Conservation (phyloP, 192 early-diverging fungal species). For the Podila epicladia region DNA sequence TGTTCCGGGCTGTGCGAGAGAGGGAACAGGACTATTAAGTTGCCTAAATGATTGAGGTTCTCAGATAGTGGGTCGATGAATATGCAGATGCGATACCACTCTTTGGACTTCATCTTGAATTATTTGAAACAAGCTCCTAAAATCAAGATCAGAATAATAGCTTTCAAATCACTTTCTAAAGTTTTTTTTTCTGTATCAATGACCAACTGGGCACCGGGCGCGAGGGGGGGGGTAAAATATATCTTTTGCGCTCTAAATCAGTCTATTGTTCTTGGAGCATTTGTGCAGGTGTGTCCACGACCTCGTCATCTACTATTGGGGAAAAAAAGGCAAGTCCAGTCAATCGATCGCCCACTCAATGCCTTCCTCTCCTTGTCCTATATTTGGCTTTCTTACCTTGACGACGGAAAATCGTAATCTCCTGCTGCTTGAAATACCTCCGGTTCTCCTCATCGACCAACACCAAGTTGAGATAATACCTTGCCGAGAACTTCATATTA, state of each 20-base stretch:
- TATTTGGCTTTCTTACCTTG: constrained; percentile 8
- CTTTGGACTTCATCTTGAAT: no score
- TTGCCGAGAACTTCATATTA: constrained; percentile 98
- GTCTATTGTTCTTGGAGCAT: constrained; percentile 1
- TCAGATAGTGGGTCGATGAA: constrained; percentile 26
- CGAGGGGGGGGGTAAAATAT: no score
- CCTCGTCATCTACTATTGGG: constrained; percentile 18
- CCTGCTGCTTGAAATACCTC: constrained; percentile 99
- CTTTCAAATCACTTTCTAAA: no score
- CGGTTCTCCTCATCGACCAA: constrained; percentile 99
- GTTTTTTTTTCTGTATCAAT: no score
- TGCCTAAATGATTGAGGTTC: constrained; percentile 38
- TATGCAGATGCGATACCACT: constrained; percentile 23
- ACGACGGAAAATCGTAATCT: constrained; percentile 86
- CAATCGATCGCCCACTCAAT: no score
- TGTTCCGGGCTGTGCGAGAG: neutral
- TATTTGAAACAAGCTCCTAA: no score
- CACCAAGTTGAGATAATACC: constrained; percentile 98
- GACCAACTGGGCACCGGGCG: no score
- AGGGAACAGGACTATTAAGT: constrained; percentile 16
- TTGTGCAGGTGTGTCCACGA: constrained; percentile 8
- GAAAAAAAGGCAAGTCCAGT: no score
- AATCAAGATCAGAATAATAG: no score
- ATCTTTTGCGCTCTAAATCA: no score
- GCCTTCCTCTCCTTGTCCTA: no score